Base-by-base conservation (phyloP, 805 yeast genomes). In the Cyberlindnera americana region DNA sequence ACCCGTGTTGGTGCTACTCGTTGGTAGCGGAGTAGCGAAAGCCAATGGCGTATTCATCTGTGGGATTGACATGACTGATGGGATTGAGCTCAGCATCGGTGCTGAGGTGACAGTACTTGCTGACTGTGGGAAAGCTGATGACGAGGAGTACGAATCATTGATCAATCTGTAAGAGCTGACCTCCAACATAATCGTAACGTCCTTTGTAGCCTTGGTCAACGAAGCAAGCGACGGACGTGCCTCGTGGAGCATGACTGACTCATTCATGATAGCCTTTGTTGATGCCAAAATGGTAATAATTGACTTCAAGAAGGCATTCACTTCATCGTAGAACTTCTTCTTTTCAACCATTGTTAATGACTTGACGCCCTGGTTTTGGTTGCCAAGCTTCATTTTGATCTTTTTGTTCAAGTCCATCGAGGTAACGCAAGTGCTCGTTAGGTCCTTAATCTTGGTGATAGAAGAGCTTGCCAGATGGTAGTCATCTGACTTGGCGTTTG, bases 201-300 rank as follows among this genome's bases (percentile, higher is more conserved):
- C 98, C 54, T 91, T 91, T 4, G 96, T 87, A 3, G 90, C 84
- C 48, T 87, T 79, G 0, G 97, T 90, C 43, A 91, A 67, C 26
- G 79, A 76, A 0, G 95, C 86, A 62, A 91, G 73, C 6, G 85
- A 77, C 7, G 90, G 81, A 42, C 95, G 68, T 6, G 83, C 82
- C 40, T 86, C 96, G 50, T 83, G 81, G 37, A 91, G 69, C 13
- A 81, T 73, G 0, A 95, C 90, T 41, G 88, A 69, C 48, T 86
- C 96, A 38, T 77, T 74, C 77, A 91, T 83, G 2, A 95, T 81
- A 1, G 75, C 72, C 55, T 89, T 89, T 0, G 95, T 88, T 1
- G 86, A 77, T 3, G 91, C 93, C 48, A 91, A 68, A 30, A 93
- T 86, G 25, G 80, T 81, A 48, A 91, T 82, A 41, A 90, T 83